These are phyloP conservation scores for Forsythia viridissima DNA, from an alignment of 257 asterid genomes.

Conservation along the genomic window DNA sequence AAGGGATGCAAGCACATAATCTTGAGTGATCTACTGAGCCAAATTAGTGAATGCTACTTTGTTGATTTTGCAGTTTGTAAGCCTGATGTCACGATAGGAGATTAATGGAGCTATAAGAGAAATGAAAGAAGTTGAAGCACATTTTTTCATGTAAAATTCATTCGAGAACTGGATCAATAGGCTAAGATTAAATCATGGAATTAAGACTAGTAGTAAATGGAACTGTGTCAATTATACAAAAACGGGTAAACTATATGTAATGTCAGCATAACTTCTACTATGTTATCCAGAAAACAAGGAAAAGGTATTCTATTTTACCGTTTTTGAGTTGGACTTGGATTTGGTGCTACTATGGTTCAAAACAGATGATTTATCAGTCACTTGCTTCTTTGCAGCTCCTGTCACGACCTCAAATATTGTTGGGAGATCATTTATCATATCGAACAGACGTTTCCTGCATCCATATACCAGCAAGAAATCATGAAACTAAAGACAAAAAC, in stretches of 20 bases:
- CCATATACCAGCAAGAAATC: background rate
- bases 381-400: slow-evolving; percentile 34
- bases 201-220: slow-evolving; percentile 9
- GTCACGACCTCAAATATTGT: slow-evolving; percentile 39
- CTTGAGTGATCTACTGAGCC: background rate
- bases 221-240: slow-evolving; percentile 7
- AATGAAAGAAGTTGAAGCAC: background rate
- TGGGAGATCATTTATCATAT: slow-evolving; percentile 44
- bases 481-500: background rate
- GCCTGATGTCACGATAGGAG: background rate
- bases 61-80: background rate
- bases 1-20: background rate
- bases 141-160: background rate
- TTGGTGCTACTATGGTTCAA: slow-evolving; percentile 60
- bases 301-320: slow-evolving; percentile 30
- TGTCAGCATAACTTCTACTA: background rate
- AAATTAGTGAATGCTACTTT: too few relatives aligned
- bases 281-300: background rate
- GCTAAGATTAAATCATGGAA: background rate
- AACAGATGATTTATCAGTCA: slow-evolving; percentile 55
- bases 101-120: background rate
- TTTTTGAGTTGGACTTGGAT: slow-evolving; percentile 62
- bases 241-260: background rate
- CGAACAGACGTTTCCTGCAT: slow-evolving; percentile 37
- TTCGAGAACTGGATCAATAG: background rate